Base-by-base conservation (phyloP, 2,329 filamentous ascomycete species). In the Ceratocystis cubensis region DNA sequence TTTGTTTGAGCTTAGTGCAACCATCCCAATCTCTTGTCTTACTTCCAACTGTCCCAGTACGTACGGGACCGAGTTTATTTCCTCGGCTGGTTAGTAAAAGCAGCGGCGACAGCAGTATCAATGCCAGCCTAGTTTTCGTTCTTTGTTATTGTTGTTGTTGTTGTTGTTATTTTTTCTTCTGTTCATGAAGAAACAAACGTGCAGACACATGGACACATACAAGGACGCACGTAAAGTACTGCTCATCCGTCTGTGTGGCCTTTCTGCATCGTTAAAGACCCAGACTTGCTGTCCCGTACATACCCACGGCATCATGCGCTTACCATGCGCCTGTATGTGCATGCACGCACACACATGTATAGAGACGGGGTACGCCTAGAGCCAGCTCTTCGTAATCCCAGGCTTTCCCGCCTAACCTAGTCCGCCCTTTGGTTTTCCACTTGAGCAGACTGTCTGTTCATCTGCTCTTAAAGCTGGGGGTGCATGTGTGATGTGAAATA, bases 1-100 rank as follows among this genome's bases (percentile, higher is more conserved):
- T 53, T 53, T 25, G n/a, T 3, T 22, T 53, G 22, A 37, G 17
- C 28, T 59, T 59, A 59, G 56, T 59, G 56, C 56, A 59, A 59
- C 56, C 56, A 59, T 59, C 56, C 28, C 4, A 10, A 30, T 37
- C 28, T 30, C 22, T 37, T 59, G 28, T 59, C 56, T 59, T 59
- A 59, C 28, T 59, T 28, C 10, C 22, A 53, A 53, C 22, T 53
- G 25, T 53, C 3, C 37, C 10, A 41, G 37, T 4, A 41, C 10
- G 48, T 25, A 22, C 22, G 3, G 37, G 37, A 41, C 37, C 25
- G 22, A 53, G 48, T 53, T 53, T 53, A 53, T 53, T 53, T 53
- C 48, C 20, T 53, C 20, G 48, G 20, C 48, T 53, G 7, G 48
- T 53, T 8, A 53, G 22, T 28, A 28, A 53, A 13, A 53, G 37